Evolutionary conservation across 129 eudicot species (phyloP), one percentile per base, ranked within the genome.

Genomic region (Ambrosia artemisiifolia): DNA sequence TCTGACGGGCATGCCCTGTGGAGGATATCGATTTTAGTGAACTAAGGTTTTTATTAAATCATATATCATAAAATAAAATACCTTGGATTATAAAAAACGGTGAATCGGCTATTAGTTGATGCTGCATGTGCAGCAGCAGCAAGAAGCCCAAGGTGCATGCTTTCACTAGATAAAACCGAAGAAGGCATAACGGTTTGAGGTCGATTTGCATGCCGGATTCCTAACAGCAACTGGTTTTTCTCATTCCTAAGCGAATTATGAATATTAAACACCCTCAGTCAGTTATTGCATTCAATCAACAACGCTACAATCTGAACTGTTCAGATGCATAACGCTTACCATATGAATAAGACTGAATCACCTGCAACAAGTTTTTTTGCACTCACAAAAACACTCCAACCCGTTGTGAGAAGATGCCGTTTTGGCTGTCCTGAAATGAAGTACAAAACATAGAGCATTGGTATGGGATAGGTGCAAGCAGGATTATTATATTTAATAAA

Each of bases 91-190:
- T 76, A 92, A 75, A 92, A 92, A 72, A 92, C 79, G 63, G 96
- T 88, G 81, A 92, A 92, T 49, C 97, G 94, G 74, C 97, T 92
- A 74, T 92, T 88, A 16, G 97, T 92, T 20, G 96, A 79, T 0
- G 96, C 96, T 18, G 97, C 97, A 86, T 92, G 97, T 46, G 97
- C 97, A 46, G 97, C 97, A 12, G 97, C 97, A 79, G 97, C 97
- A 75, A 92, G 97, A 54, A 92, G 97, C 56, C 97, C 97, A 61
- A 92, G 76, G 80, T 92, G 97, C 97, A 92, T 92, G 84, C 97
- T 92, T 68, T 92, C 97, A 43, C 97, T 92, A 34, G 97, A 92
- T 63, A 92, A 84, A 79, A 92, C 96, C 16, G 97, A 92, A 40
- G 97, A 92, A 46, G 97, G 97, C 97, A 92, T 86, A 48, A 86